Evolutionary conservation across 768 basidiomycete genomes (phyloP), one percentile per base, ranked within the genome.

Genomic region (Mycena vitilis): DNA sequence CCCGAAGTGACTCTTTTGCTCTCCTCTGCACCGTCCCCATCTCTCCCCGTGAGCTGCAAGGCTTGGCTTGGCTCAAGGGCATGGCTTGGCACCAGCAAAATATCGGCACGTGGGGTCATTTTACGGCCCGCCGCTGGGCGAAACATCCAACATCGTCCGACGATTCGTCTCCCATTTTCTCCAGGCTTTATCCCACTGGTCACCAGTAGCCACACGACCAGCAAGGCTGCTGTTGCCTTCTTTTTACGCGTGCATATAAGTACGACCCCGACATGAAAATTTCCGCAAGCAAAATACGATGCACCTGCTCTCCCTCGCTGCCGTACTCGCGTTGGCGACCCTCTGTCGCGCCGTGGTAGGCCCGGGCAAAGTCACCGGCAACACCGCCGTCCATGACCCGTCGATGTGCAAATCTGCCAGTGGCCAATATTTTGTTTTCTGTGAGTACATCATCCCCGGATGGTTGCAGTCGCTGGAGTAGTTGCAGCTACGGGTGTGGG

Each of bases 361-460:
- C 3, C 82, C 83, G 40, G 81, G 79, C 8, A 53, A 49, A 8
- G 82, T 83, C 36, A 81, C 81, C 2, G 81, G 82, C 23, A 79
- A 83, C 64, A 84, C 81, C 25, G 78, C 79, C 8, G 83, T 84
- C 5, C 83, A 84, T 68, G 85, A 86, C 68, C 85, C 85, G 3
- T 81, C 83, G 5, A 81, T 86, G 75, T 87, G 86, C 77, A 85
- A 84, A 66, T 85, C 87, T 68, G 78, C 76, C 37, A 72, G 71
- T 42, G 85, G 85, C 25, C 83, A 76, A 63, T 87, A 83, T 62
- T 88, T 81, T 65, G 75, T 87, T 10, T 86, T 86, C 73, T 84
- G 84, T 85, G 59, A 59, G 81, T 78, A 6, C n/a, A 40, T 42
- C 40, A 40, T 7, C 23, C n/a, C 25, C 23, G 42, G 42, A 20